Conservation (phyloP, 116 monocot species). For the Papilionanthe hybrid region DNA sequence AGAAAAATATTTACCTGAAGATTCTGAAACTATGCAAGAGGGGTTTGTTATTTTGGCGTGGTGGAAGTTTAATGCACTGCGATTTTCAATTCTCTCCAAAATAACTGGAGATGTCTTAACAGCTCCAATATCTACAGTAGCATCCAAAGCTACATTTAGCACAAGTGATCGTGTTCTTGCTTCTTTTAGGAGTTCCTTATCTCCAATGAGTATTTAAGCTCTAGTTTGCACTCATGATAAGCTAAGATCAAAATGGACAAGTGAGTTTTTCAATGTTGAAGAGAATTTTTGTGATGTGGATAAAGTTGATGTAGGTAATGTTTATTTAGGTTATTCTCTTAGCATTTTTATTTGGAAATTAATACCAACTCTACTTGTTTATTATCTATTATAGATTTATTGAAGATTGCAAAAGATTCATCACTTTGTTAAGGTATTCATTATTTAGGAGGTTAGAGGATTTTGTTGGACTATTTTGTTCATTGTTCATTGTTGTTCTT, state of each 20-base stretch:
- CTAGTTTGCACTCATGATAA: background rate
- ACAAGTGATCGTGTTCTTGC: background rate
- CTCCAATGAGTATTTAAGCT: background rate
- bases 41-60: conserved; percentile 5
- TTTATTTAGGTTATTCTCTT: too few species aligned
- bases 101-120: conserved; percentile 9
- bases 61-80: conserved; percentile 6
- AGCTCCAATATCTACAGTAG: conserved; percentile 3
- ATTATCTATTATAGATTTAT: too few species aligned
- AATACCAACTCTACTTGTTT: too few species aligned
- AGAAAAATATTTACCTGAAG: conserved; percentile 1
- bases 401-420: too few species aligned
- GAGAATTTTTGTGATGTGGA: too few species aligned
- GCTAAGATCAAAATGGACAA: background rate
- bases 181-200: background rate
- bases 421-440: too few species aligned
- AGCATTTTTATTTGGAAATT: too few species aligned
- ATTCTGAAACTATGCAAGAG: background rate
- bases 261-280: too few species aligned
- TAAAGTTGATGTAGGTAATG: too few species aligned
- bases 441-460: too few species aligned
- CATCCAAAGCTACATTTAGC: background rate
- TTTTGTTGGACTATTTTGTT: too few species aligned
- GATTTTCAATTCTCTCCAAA: background rate
- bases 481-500: too few species aligned